Evolutionary conservation across 2,329 filamentous ascomycete genomes (phyloP).

Genomic region (Pseudovirgaria hyperparasitica): DNA sequence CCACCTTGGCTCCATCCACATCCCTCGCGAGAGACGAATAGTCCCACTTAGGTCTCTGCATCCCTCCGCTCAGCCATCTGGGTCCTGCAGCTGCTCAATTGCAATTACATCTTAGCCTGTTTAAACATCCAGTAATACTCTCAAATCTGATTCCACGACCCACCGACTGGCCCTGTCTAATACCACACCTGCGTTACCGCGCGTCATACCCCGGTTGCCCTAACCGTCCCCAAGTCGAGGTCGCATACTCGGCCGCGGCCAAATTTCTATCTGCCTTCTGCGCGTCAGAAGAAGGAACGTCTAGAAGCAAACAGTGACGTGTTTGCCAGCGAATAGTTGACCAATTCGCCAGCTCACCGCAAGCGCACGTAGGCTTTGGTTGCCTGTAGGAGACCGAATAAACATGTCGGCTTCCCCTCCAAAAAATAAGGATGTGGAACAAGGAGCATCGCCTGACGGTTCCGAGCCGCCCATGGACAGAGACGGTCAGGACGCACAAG

Average conservation of each 20-base stretch:
- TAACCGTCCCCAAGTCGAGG: conserved; percentile 9
- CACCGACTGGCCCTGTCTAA: too few species aligned
- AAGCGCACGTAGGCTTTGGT: conserved; percentile 22
- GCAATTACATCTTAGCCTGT: too few species aligned
- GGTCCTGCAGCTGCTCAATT: too few species aligned
- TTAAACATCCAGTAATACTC: too few species aligned
- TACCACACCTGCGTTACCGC: too few species aligned
- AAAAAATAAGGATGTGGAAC: conserved; percentile 80
- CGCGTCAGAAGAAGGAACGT: too few species aligned
- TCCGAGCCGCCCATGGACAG: conserved; percentile 80
- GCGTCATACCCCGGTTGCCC: conserved; percentile 4
- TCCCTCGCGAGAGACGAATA: too few species aligned
- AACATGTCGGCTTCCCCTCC: conserved; percentile 87
- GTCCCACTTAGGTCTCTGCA: too few species aligned
- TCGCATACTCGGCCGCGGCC: conserved; percentile 23
- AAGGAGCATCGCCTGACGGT: conserved; percentile 83
- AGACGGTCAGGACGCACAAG: conserved; percentile 62
- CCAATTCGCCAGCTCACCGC: conserved; percentile 32
- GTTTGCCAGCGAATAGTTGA: conserved; percentile 26
- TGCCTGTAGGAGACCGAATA: conserved; percentile 53
- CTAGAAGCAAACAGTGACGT: conserved; percentile 23
- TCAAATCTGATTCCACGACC: too few species aligned
- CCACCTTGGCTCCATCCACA: too few species aligned
- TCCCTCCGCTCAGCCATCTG: too few species aligned
- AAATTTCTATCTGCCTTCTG: too few species aligned